Evolutionary conservation across 1,139 yeast species (phyloP), one percentile per base, ranked within the genome.

Genomic region (Kazachstania sp.): DNA sequence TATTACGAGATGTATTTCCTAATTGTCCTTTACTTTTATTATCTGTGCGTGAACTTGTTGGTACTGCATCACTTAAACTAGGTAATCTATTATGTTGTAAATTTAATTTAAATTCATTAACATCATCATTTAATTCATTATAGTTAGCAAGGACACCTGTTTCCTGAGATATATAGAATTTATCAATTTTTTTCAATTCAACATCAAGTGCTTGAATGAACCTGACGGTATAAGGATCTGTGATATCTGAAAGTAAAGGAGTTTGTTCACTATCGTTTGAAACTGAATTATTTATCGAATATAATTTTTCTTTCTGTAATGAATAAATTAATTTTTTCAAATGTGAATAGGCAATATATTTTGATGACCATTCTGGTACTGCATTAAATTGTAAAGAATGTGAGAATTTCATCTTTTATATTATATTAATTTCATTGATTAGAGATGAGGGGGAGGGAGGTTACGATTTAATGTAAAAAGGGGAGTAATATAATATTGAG

Each of bases 281-380:
- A 15, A 8, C 30, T 3, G 5, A 11, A 18, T 16, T 20, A 9
- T 13, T 19, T 15, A 48, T 48, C 29, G 59, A 59, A 26, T 64
- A 60, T 44, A 81, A 66, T 39, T 75, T 72, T 48, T 79, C 83
- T 57, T 84, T 71, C 59, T 82, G 87, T 43, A 82, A 67, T 26
- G 80, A 73, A 60, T 82, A 82, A 34, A 81, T 79, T 41, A 79
- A 70, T 65, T 81, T 82, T 63, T 82, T 82, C 54, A 82, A 66
- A 41, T 83, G 79, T 4, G 86, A 79, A 60, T 82, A 82, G n/a
- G 85, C 83, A 49, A 82, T 76, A 60, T 82, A 82, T 62, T 81
- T 80, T 18, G 84, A 79, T 13, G 84, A 75, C 88, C 88, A 82
- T 65, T 82, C 88, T 1, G 88, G 87, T 2, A 82, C 88, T 32